Evolutionary conservation across 345 rosid species (phyloP).

Genomic region (Bretschneidera sinensis): DNA sequence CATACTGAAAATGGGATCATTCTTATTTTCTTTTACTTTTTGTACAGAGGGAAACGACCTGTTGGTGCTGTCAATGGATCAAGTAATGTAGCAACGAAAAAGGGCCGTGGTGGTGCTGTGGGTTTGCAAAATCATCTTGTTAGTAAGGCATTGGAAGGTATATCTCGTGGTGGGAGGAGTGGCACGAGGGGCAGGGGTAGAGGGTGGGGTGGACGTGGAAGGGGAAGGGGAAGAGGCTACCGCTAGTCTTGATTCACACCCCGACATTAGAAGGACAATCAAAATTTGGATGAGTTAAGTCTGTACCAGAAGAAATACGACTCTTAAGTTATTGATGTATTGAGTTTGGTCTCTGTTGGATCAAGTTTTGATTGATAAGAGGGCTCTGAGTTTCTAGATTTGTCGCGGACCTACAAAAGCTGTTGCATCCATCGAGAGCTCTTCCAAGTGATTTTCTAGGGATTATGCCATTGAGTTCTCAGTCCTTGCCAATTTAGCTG

Average conservation of each 20-base stretch:
- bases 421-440: neutral
- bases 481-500: neutral
- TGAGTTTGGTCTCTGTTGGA: constrained; percentile 8
- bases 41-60: constrained; percentile 72
- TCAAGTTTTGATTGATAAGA: constrained; percentile 16
- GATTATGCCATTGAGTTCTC: constrained; percentile 3
- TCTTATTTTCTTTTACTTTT: constrained; percentile 3
- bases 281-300: constrained; percentile 5
- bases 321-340: constrained; percentile 18
- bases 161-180: constrained; percentile 71
- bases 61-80: constrained; percentile 55
- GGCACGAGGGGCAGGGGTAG: constrained; percentile 63
- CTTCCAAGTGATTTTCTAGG: neutral
- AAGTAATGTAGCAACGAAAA: constrained; percentile 45
- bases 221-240: constrained; percentile 63
- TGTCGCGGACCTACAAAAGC: constrained; percentile 10
- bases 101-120: constrained; percentile 68
- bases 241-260: constrained; percentile 23
- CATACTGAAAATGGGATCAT: neutral
- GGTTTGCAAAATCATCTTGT: constrained; percentile 74
- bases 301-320: constrained; percentile 7
- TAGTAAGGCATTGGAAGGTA: constrained; percentile 83
- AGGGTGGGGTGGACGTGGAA: constrained; percentile 56
- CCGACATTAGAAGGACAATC: neutral
- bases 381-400: constrained; percentile 11